Evolutionary conservation across 1,284 basidiomycete genomes (phyloP).

Genomic region (Sparassis latifolia): DNA sequence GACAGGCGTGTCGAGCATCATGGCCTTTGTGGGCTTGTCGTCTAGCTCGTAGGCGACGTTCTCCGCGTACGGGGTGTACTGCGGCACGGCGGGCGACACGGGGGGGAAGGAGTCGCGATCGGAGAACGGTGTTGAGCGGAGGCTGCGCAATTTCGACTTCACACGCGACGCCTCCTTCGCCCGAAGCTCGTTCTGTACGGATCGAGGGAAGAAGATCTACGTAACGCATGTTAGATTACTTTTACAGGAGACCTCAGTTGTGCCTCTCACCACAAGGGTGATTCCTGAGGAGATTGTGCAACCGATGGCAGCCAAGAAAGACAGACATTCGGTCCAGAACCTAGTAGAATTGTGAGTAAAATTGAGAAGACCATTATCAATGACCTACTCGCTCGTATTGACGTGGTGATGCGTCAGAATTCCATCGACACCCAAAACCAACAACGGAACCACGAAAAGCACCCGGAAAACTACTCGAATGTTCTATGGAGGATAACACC

Average conservation of each 20-base stretch:
- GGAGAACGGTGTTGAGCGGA: conserved; percentile 12
- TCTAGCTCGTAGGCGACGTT: neutral
- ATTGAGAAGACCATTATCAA: neutral
- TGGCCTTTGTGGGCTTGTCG: conserved; percentile 3
- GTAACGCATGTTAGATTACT: neutral
- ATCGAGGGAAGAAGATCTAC: conserved; percentile 76
- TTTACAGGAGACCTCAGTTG: too few species aligned
- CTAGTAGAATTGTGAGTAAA: conserved; percentile 4
- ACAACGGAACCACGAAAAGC: conserved; percentile 54
- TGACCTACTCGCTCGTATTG: conserved; percentile 49
- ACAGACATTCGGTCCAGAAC: conserved; percentile 48
- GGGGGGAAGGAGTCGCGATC: conserved; percentile 9
- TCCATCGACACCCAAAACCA: conserved; percentile 65
- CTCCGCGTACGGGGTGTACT: neutral
- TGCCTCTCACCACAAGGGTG: conserved; percentile 59
- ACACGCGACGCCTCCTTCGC: conserved; percentile 18
- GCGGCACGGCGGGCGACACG: conserved; percentile 1
- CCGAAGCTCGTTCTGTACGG: conserved; percentile 46
- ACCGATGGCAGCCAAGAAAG: conserved; percentile 53
- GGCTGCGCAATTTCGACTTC: conserved; percentile 11
- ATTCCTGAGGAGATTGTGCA: conserved; percentile 61
- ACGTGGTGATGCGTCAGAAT: conserved; percentile 51
- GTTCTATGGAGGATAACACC: conserved; percentile 32
- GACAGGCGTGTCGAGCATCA: conserved; percentile 4
- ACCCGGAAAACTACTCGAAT: conserved; percentile 68